A percentile compares a stretch with the other conserved stretches of the same genome.
These are phyloP conservation scores for Pharnaceum exiguum DNA, from an alignment of 148 eudicot genomes.

Conservation along the genomic window DNA sequence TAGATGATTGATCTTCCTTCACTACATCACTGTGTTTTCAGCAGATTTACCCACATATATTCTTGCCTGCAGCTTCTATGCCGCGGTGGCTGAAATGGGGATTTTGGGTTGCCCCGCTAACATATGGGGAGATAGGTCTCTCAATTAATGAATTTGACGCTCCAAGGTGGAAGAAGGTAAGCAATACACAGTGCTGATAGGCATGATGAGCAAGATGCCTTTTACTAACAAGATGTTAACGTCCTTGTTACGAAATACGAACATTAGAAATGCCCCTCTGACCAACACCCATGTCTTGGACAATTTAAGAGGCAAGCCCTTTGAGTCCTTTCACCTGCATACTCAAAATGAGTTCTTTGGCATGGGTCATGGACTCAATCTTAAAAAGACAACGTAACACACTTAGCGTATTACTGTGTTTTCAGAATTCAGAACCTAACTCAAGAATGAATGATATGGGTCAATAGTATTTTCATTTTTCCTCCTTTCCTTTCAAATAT, in stretches of 20 bases:
- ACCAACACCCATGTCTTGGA: background rate
- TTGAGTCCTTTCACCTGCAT: too few relatives aligned
- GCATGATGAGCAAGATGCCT: background rate
- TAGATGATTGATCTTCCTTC: background rate
- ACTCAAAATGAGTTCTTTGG: too few relatives aligned
- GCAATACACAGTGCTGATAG: background rate
- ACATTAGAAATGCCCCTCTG: background rate
- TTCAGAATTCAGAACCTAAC: too few relatives aligned
- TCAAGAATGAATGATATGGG: too few relatives aligned
- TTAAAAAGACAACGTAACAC: too few relatives aligned
- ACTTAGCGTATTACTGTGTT: too few relatives aligned
- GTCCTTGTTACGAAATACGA: background rate
- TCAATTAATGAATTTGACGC: slow-evolving; percentile 72
- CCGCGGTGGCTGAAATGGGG: slow-evolving; percentile 83
- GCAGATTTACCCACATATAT: background rate
- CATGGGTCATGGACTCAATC: too few relatives aligned
- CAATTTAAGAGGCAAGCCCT: too few relatives aligned
- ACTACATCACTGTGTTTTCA: too few relatives aligned
- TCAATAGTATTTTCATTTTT: too few relatives aligned
- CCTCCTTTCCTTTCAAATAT: too few relatives aligned
- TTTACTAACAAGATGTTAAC: background rate
- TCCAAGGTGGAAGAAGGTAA: slow-evolving; percentile 78
- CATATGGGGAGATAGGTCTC: slow-evolving; percentile 78
- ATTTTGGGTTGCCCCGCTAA: slow-evolving; percentile 65
- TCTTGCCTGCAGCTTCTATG: slow-evolving; percentile 64